These are phyloP conservation scores for Blastobotrys terrestris DNA, from an alignment of 805 yeast species.

Conservation along the genomic window DNA sequence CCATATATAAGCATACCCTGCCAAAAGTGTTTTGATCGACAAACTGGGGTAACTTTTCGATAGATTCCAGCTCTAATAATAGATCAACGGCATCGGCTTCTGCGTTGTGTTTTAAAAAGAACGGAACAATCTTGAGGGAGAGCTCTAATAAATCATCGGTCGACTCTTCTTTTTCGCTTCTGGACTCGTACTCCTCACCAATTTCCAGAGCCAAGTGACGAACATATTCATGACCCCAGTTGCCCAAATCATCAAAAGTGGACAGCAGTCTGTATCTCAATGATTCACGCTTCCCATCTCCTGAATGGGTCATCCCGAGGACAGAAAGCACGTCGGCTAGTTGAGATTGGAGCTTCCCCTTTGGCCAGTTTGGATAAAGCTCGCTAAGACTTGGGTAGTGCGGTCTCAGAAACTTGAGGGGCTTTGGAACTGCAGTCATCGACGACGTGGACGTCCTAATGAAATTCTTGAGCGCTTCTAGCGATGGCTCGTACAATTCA, in stretches of 20 bases:
- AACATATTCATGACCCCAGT: slow-evolving; percentile 98
- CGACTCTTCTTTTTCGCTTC: slow-evolving; percentile 22
- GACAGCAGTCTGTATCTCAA: slow-evolving; percentile 71
- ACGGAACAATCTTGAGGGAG: slow-evolving; percentile 75
- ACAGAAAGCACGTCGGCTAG: slow-evolving; percentile 90
- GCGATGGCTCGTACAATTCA: slow-evolving; percentile 50
- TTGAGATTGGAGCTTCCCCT: slow-evolving; percentile 37
- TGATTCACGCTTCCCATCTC: slow-evolving; percentile 71
- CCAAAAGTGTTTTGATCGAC: slow-evolving; percentile 80
- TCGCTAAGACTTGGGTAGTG: slow-evolving; percentile 64
- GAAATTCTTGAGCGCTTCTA: slow-evolving; percentile 63
- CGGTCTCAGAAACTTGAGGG: slow-evolving; percentile 90
- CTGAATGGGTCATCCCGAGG: slow-evolving; percentile 89
- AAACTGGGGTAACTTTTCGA: slow-evolving; percentile 73
- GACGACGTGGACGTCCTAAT: slow-evolving; percentile 93
- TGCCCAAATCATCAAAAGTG: slow-evolving; percentile 51
- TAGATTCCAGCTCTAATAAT: slow-evolving; percentile 79
- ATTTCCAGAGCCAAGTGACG: slow-evolving; percentile 94
- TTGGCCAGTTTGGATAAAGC: slow-evolving; percentile 63
- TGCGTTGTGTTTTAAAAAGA: slow-evolving; percentile 88
- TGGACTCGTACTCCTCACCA: slow-evolving; percentile 64
- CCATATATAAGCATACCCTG: slow-evolving; percentile 91
- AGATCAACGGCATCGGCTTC: slow-evolving; percentile 98
- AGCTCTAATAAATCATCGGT: slow-evolving; percentile 49
- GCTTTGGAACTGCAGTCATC: slow-evolving; percentile 99